Evolutionary conservation across 2,329 filamentous ascomycete species (phyloP).

Genomic region (Talaromyces sp.): DNA sequence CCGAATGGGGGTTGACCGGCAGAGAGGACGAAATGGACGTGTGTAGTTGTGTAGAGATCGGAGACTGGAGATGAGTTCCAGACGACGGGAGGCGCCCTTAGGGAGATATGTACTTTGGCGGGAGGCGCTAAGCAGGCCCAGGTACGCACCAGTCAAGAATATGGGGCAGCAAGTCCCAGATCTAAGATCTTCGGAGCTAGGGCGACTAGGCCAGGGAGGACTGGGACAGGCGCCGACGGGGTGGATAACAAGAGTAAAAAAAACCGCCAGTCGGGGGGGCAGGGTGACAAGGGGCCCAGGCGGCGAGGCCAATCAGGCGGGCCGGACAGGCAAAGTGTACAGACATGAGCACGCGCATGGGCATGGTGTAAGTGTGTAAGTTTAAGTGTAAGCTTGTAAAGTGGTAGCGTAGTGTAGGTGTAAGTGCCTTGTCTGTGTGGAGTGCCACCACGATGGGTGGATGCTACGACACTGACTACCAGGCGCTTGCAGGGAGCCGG

Average conservation of each 20-base stretch:
- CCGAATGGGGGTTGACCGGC: background rate
- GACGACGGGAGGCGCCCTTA: background rate
- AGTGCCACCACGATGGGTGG: background rate
- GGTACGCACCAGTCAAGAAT: slow-evolving; percentile 4
- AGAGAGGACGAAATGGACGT: background rate
- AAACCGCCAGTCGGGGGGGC: background rate
- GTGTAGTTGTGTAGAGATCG: slow-evolving; percentile 1
- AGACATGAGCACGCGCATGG: background rate
- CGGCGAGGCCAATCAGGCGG: background rate
- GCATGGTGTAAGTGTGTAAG: background rate
- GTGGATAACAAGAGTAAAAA: slow-evolving; percentile 5
- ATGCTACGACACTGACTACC: background rate
- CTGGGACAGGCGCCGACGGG: slow-evolving; percentile 5
- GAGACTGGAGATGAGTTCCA: background rate
- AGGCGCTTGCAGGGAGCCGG: background rate
- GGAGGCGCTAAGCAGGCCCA: slow-evolving; percentile 8
- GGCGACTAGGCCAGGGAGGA: slow-evolving; percentile 11
- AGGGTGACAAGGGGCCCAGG: background rate
- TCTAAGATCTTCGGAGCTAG: slow-evolving; percentile 20
- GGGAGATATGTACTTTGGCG: slow-evolving; percentile 4
- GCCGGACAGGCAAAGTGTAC: background rate
- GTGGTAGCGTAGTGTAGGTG: background rate
- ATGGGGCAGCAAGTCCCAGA: slow-evolving; percentile 12
- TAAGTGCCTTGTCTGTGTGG: background rate
- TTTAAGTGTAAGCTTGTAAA: background rate